phyloP scores from a whole-genome alignment of 805 yeast species.

The Metschnikowia chrysomelidarum region DNA sequence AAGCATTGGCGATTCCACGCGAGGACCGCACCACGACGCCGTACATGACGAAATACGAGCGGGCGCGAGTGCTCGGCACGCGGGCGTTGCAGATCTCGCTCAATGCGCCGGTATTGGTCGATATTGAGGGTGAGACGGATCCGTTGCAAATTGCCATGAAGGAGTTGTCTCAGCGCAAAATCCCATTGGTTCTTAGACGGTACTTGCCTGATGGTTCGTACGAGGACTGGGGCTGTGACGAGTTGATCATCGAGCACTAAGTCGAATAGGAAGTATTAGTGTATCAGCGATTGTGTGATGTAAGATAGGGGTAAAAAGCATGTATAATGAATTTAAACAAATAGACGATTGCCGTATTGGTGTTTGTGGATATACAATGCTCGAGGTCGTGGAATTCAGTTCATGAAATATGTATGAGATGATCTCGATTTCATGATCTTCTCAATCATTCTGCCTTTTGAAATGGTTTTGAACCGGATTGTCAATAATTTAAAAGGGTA shows the following conservation, averaged over 20 bases:
- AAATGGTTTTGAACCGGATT: too few species aligned
- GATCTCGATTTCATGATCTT: too few species aligned
- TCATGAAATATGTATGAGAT: too few species aligned
- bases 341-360: too few species aligned
- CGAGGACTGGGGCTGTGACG: constrained; percentile 99
- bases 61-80: constrained; percentile 96
- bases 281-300: too few species aligned
- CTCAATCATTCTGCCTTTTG: too few species aligned
- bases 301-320: too few species aligned
- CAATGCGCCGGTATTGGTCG: constrained; percentile 98
- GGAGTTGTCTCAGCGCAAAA: constrained; percentile 90
- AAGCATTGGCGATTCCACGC: constrained; percentile 83
- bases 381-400: too few species aligned
- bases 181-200: constrained; percentile 93
- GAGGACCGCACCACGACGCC: constrained; percentile 94
- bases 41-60: constrained; percentile 97
- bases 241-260: constrained; percentile 80
- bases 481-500: too few species aligned
- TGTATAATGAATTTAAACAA: too few species aligned
- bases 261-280: neutral
- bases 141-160: constrained; percentile 97
- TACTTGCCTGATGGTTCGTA: constrained; percentile 95
- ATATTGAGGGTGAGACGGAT: constrained; percentile 98
- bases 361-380: too few species aligned
- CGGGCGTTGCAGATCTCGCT: constrained; percentile 96